Evolutionary conservation across 257 asterid genomes (phyloP), one percentile per base, ranked within the genome.

Genomic region (Henckelia pumila): DNA sequence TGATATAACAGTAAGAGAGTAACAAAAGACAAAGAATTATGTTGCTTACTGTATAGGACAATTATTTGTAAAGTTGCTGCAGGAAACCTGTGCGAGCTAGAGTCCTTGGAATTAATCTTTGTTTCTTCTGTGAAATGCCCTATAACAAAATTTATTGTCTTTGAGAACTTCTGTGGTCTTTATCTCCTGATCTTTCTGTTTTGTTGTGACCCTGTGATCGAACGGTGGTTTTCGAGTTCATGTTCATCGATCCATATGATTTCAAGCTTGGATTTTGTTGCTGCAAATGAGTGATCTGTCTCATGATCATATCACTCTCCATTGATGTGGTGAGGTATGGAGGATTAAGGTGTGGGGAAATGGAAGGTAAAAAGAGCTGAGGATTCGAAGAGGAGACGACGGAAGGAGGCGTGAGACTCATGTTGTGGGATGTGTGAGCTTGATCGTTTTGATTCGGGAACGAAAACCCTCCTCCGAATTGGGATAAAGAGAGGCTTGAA

Each of bases 401-500:
- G 13, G 69, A 37, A 22, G 77, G 24, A 22, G 77, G 24, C 14
- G 81, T 60, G 30, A 63, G 25, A 47, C n/a, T n/a, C n/a, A n/a
- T 64, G 28, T 4, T 67, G 13, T 61, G 75, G 60, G 76, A 26
- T 9, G 5, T 28, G 14, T 70, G 59, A 24, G 71, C 74, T 57
- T 72, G 67, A 23, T 79, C 78, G 14, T 65, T 47, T 77, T 80
- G 88, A 56, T 52, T 47, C 23, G 80, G 52, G 14, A 63, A 64
- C 1, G 79, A 21, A 68, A 61, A 71, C 72, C 78, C 80, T 72
- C 71, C 80, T 26, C 95, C 91, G 57, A 84, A 76, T 35, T 84
- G 86, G 16, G 87, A 83, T 21, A 84, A 67, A 59, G 95, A 79
- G 69, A 85, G 68, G 21, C 63, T 77, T 6, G 87, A 76, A 70